Conservation (phyloP, 2,329 filamentous ascomycete species). For the Ascochyta clinopodiicola region DNA sequence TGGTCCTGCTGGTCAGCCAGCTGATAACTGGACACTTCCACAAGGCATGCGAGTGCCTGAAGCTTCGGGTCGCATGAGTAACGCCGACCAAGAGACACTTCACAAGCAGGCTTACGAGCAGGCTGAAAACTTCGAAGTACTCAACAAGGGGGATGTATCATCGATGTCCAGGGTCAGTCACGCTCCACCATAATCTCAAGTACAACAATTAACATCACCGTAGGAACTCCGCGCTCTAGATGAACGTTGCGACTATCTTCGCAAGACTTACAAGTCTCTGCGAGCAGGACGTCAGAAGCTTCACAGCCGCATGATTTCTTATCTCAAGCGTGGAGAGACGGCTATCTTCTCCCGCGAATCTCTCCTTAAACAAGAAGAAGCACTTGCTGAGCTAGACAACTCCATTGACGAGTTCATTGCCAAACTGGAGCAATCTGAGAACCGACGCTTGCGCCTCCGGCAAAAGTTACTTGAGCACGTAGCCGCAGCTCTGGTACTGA, state of each 20-base stretch:
- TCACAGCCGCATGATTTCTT: constrained; percentile 77
- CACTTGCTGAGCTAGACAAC: constrained; percentile 74
- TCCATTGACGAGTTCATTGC: constrained; percentile 82
- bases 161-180: constrained; percentile 65
- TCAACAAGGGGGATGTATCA: constrained; percentile 48
- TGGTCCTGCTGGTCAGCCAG: constrained; percentile 26
- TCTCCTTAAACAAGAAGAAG: constrained; percentile 81
- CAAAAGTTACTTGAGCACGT: constrained; percentile 85
- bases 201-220: constrained; percentile 25
- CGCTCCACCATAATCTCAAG: background rate
- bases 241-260: constrained; percentile 78
- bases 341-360: constrained; percentile 76
- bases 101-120: constrained; percentile 50
- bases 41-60: constrained; percentile 46
- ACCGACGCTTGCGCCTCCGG: constrained; percentile 74
- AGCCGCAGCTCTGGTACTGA: constrained; percentile 65
- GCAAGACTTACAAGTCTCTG: constrained; percentile 76
- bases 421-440: constrained; percentile 82
- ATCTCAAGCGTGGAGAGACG: constrained; percentile 73
- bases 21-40: constrained; percentile 47
- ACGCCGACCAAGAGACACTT: constrained; percentile 45
- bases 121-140: constrained; percentile 50
- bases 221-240: constrained; percentile 78
- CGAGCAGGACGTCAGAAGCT: constrained; percentile 78
- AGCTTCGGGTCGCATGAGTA: constrained; percentile 42